Percentiles rank a stretch among this genome's conserved stretches.
phyloP scores from a whole-genome alignment of 2,329 filamentous ascomycete species.

The Xylariaceae sp. region DNA sequence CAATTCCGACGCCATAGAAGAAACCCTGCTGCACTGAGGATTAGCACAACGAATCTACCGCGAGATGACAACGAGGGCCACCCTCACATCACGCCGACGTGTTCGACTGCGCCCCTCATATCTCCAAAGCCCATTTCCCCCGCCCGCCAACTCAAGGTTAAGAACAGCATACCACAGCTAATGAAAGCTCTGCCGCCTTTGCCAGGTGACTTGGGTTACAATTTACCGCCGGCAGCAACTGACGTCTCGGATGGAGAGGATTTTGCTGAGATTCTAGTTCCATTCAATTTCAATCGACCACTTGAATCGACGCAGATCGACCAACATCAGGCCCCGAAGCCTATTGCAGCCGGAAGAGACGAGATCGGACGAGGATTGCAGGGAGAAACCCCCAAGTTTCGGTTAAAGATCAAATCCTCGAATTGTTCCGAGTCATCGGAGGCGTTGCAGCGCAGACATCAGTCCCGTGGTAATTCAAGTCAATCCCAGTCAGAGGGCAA shows the following conservation, averaged over 20 bases:
- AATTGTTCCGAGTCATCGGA: slow-evolving; percentile 14
- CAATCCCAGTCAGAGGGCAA: slow-evolving; percentile 6
- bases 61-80: slow-evolving; percentile 23
- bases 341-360: neutral
- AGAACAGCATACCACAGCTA: slow-evolving; percentile 45
- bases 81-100: slow-evolving; percentile 25
- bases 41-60: slow-evolving; percentile 23
- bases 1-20: slow-evolving; percentile 24
- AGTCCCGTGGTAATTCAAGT: slow-evolving; percentile 11
- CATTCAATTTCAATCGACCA: slow-evolving; percentile 20
- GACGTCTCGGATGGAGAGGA: slow-evolving; percentile 23
- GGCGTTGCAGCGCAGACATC: slow-evolving; percentile 8
- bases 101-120: slow-evolving; percentile 33
- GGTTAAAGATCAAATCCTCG: slow-evolving; percentile 23
- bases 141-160: slow-evolving; percentile 38
- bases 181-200: slow-evolving; percentile 49
- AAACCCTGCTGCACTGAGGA: slow-evolving; percentile 24
- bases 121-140: slow-evolving; percentile 47
- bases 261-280: slow-evolving; percentile 26
- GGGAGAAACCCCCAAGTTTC: slow-evolving; percentile 24
- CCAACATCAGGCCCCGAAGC: neutral
- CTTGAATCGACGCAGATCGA: neutral
- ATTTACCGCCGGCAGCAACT: slow-evolving; percentile 17
- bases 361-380: slow-evolving; percentile 8
- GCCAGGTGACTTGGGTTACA: slow-evolving; percentile 30